phyloP scores from a whole-genome alignment of 352 stramenopile species.

The Globisporangium cylindrosporum region DNA sequence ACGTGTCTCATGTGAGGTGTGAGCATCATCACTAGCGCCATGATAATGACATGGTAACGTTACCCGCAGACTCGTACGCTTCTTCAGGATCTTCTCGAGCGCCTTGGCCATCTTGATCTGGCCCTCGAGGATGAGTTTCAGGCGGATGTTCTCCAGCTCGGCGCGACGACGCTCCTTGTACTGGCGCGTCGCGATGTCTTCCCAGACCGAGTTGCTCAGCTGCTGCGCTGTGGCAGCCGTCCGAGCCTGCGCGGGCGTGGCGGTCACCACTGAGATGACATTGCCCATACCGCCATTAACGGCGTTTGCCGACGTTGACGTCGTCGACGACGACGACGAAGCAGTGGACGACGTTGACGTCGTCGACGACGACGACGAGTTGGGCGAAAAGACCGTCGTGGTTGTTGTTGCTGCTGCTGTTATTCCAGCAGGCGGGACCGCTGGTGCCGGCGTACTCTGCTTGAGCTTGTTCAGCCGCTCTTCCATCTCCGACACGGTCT shows the following conservation, averaged over 20 bases:
- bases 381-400: constrained; percentile 1
- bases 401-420: not conserved
- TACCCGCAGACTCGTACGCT: constrained; percentile 43
- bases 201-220: constrained; percentile 43
- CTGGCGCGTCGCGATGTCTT: constrained; percentile 48
- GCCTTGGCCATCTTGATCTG: constrained; percentile 54
- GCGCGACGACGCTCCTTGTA: constrained; percentile 44
- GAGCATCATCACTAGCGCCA: not conserved
- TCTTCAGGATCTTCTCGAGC: constrained; percentile 53
- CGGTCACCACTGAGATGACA: not conserved
- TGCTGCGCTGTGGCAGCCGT: constrained; percentile 18
- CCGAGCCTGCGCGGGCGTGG: constrained; percentile 21
- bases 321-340: not conserved
- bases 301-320: too few species aligned
- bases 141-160: constrained; percentile 56
- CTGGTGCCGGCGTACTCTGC: constrained; percentile 9
- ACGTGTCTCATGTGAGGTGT: not conserved
- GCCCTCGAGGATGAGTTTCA: constrained; percentile 46
- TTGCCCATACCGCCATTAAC: not conserved
- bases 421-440: not conserved
- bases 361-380: constrained; percentile 3
- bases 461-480: constrained; percentile 26
- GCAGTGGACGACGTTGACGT: not conserved
- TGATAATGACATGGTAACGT: constrained; percentile 3
- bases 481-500: constrained; percentile 55